Conservation (phyloP, 306 rosid species). For the Heteromeles arbutifolia region DNA sequence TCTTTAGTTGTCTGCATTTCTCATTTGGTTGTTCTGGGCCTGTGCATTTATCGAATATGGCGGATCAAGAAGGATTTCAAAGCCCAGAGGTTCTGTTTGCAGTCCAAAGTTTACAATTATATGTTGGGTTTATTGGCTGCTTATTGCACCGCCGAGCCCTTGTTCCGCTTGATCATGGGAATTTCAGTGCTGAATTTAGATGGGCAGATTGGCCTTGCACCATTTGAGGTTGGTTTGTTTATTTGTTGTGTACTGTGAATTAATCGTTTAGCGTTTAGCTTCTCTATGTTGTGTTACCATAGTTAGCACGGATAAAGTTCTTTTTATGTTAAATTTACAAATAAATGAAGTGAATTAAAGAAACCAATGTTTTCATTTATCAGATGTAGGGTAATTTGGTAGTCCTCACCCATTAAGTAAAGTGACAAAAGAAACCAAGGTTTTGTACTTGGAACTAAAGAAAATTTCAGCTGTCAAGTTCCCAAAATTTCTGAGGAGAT, state of each 20-base stretch:
- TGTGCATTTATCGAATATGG: slow-evolving; percentile 79
- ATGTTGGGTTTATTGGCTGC: slow-evolving; percentile 60
- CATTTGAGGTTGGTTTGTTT: slow-evolving; percentile 70
- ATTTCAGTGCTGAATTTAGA: slow-evolving; percentile 72
- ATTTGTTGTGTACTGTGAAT: not conserved
- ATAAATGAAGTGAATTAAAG: not conserved
- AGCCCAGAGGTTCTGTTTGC: slow-evolving; percentile 58
- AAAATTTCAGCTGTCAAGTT: not conserved
- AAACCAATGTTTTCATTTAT: not conserved
- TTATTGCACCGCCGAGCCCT: slow-evolving; percentile 67
- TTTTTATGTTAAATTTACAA: not conserved
- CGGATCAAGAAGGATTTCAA: slow-evolving; percentile 57
- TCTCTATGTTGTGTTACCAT: not conserved
- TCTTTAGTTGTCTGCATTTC: slow-evolving; percentile 60
- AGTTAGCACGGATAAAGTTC: not conserved
- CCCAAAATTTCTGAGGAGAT: not conserved
- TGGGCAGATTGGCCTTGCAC: slow-evolving; percentile 72
- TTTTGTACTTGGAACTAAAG: not conserved
- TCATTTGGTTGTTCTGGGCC: slow-evolving; percentile 59
- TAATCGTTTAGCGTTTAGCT: not conserved
- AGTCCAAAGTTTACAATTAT: slow-evolving; percentile 75
- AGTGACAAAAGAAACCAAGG: not conserved
- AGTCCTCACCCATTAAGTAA: not conserved
- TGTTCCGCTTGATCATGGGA: slow-evolving; percentile 80
- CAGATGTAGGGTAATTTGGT: not conserved